phyloP scores from a whole-genome alignment of 1,139 yeast species.

The Tardiomyces blankii region DNA sequence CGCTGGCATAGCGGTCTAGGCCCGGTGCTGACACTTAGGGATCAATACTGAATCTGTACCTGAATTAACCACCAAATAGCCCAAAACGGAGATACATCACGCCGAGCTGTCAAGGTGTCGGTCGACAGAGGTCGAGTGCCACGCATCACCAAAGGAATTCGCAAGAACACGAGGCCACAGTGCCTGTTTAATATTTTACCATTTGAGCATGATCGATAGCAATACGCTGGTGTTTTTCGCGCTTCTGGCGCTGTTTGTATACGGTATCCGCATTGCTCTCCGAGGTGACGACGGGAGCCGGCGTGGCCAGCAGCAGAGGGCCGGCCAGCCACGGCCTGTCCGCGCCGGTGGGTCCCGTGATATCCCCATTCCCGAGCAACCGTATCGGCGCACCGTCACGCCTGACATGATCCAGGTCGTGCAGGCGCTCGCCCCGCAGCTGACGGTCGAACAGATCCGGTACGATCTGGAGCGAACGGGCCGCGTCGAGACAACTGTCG shows the following conservation, averaged over 20 bases:
- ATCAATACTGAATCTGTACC: too few relatives aligned
- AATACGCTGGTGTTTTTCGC: neutral
- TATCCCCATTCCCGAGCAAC: neutral
- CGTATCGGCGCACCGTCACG: conserved; percentile 46
- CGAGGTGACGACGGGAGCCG: neutral
- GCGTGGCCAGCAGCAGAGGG: neutral
- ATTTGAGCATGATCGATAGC: neutral
- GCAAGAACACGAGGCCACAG: too few relatives aligned
- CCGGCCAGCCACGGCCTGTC: neutral
- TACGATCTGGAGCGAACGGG: conserved; percentile 48
- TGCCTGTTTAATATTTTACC: too few relatives aligned
- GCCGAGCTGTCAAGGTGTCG: too few relatives aligned
- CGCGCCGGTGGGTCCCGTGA: neutral
- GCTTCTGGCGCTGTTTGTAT: neutral
- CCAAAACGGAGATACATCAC: too few relatives aligned
- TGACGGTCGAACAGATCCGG: conserved; percentile 57
- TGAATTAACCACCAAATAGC: too few relatives aligned
- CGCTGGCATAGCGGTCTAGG: too few relatives aligned
- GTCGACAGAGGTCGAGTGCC: too few relatives aligned
- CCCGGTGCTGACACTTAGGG: too few relatives aligned
- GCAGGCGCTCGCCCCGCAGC: conserved; percentile 67
- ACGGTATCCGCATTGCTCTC: neutral
- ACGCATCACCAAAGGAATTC: too few relatives aligned
- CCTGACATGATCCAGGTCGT: conserved; percentile 79
- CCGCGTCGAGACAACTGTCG: conserved; percentile 68